These are phyloP conservation scores for Durusdinium trenchii DNA, from an alignment of 73 alveolate species.

Conservation along the genomic window DNA sequence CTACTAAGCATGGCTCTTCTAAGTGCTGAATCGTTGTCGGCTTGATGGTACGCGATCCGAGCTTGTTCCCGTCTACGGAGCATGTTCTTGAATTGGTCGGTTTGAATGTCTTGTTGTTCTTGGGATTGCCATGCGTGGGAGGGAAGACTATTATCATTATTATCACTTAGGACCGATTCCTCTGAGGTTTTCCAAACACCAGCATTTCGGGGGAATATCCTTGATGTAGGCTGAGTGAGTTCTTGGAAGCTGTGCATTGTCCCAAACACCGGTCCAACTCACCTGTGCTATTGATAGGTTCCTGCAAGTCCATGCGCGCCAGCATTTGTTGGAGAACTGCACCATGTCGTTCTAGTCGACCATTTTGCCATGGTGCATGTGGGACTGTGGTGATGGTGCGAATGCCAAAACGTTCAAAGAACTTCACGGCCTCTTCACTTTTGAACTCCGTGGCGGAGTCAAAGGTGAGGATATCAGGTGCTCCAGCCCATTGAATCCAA, in stretches of 20 bases:
- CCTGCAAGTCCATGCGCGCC: not conserved
- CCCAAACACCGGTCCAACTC: not conserved
- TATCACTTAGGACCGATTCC: not conserved
- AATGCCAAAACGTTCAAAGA: not conserved
- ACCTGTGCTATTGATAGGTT: too few relatives aligned
- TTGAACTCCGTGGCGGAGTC: not conserved
- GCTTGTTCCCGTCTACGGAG: not conserved
- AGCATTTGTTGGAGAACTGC: not conserved
- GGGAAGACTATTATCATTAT: not conserved
- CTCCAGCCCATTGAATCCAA: not conserved
- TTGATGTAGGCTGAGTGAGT: not conserved
- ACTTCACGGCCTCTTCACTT: not conserved
- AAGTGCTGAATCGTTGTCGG: not conserved
- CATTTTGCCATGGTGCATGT: not conserved
- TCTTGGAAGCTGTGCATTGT: not conserved
- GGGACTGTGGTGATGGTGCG: not conserved
- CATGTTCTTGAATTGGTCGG: not conserved
- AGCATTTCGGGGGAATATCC: not conserved
- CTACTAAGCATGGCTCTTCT: not conserved
- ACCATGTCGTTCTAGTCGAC: not conserved
- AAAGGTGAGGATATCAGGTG: not conserved
- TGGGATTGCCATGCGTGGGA: not conserved
- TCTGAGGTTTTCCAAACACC: not conserved
- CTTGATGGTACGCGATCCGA: not conserved
- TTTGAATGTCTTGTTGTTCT: not conserved